Evolutionary conservation across 352 stramenopile species (phyloP).

Genomic region (Aphanomyces stellatus): DNA sequence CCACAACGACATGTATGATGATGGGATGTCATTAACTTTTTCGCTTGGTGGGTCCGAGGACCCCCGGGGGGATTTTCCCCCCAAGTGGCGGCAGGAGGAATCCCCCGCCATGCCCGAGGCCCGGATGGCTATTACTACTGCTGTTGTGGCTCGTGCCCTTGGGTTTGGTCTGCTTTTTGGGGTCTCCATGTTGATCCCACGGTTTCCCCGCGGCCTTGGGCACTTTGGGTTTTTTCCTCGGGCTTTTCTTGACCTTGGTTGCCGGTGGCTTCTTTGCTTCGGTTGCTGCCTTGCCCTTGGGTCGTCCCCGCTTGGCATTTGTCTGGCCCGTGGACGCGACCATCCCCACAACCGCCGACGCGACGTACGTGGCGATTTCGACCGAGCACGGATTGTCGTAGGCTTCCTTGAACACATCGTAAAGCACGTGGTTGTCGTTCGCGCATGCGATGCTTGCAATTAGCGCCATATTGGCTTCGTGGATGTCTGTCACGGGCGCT

Average conservation of each 20-base stretch:
- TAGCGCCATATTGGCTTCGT: slow-evolving; percentile 13
- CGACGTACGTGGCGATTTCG: slow-evolving; percentile 10
- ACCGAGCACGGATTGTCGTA: slow-evolving; percentile 11
- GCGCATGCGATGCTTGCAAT: slow-evolving; percentile 5
- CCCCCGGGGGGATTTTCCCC: background rate
- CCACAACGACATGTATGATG: too few relatives aligned
- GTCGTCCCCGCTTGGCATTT: background rate
- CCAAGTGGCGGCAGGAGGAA: background rate
- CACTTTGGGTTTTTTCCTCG: background rate
- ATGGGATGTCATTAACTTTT: too few relatives aligned
- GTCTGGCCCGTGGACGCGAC: background rate
- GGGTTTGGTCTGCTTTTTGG: too few relatives aligned
- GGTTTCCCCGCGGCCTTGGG: too few relatives aligned
- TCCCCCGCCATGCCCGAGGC: background rate
- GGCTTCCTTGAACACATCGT: slow-evolving; percentile 1
- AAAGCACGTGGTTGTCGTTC: slow-evolving; percentile 11
- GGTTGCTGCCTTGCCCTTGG: background rate
- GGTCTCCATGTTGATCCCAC: too few relatives aligned
- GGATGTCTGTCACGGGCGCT: background rate
- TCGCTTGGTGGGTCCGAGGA: too few relatives aligned
- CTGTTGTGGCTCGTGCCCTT: too few relatives aligned
- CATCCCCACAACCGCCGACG: slow-evolving; percentile 9
- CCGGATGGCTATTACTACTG: too few relatives aligned
- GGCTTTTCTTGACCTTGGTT: background rate
- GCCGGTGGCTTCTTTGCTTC: background rate